Base-by-base conservation (phyloP, 2,329 filamentous ascomycete genomes). In the Scytalidium sp. region DNA sequence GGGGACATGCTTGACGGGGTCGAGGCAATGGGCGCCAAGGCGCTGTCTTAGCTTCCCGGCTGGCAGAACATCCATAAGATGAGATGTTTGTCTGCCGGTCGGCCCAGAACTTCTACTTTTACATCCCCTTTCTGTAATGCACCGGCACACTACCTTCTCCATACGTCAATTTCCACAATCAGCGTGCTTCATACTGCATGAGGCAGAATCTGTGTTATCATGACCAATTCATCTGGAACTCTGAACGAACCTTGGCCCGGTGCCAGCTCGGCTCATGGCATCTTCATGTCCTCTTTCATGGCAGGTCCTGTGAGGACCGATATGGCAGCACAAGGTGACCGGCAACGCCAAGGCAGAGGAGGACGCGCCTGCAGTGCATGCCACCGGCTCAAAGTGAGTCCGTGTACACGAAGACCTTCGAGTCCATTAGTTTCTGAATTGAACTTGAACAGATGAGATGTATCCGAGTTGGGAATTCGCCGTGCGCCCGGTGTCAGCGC, bases 401-500 rank as follows among this genome's bases (percentile, higher is more conserved):
- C 13, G 13, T 8, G 7, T 29, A 29, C 25, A 13, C 25, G 8
- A 8, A 7, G 8, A 29, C 8, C 25, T 13, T 8, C 25, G 25
- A 29, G 7, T 29, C 25, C 25, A 8, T 29, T 13, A 13, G 7
- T 8, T 29, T 29, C 25, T 29, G 25, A 29, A 7, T 29, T 7
- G 13, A 29, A 29, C 8, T 29, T 42, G 13, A 3, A 15, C 19
- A 53, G 51, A 53, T 53, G 51, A 47, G 50, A 48, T 53, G 51
- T 23, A 32, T 47, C 13, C 45, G 51, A 3, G 45, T 40, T 17
- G 42, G 40, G 15, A 42, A 47, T 19, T 48, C 48, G 21, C 51
- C 51, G 3, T 53, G 48, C 23, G 47, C 39, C 19, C 44, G 48
- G 19, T 53, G 51, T 43, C 42, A 41, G 11, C 50, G 50, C 22